phyloP scores from a whole-genome alignment of 805 yeast species.

The Lipomyces orientalis region DNA sequence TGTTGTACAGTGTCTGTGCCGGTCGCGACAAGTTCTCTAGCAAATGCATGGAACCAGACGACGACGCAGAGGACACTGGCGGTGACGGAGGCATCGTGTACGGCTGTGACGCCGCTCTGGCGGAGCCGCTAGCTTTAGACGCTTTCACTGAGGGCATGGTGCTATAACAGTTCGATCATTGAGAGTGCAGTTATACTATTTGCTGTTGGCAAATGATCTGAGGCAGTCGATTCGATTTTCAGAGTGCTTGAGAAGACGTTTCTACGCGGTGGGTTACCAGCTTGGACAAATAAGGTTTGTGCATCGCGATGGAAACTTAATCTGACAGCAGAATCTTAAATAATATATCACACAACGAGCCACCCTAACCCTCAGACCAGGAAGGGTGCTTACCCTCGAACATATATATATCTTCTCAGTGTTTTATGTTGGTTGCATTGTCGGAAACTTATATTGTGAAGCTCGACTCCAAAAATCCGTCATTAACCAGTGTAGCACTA shows the following conservation, averaged over 20 bases:
- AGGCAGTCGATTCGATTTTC: background rate
- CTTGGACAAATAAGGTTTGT: background rate
- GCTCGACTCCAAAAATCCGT: background rate
- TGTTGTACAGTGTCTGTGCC: conserved; percentile 30
- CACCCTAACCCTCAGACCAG: too few relatives aligned
- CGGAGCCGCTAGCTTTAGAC: conserved; percentile 14
- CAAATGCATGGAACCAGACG: conserved; percentile 16
- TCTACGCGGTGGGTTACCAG: conserved; percentile 15
- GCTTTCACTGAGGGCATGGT: conserved; percentile 24
- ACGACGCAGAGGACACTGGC: conserved; percentile 9
- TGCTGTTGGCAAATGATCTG: background rate
- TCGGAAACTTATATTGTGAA: background rate
- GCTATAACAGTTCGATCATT: conserved; percentile 12
- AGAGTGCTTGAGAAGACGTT: conserved; percentile 6
- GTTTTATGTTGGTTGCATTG: too few relatives aligned
- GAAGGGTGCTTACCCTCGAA: too few relatives aligned
- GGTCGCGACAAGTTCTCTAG: conserved; percentile 25
- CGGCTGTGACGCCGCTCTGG: conserved; percentile 17
- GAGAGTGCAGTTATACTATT: background rate
- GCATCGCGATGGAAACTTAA: background rate
- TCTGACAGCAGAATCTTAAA: background rate
- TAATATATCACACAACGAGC: too few relatives aligned
- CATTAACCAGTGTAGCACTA: background rate
- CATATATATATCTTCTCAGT: too few relatives aligned
- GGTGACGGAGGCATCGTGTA: conserved; percentile 20